Conservation (phyloP, 306 rosid genomes). For the Benincasa hispida region DNA sequence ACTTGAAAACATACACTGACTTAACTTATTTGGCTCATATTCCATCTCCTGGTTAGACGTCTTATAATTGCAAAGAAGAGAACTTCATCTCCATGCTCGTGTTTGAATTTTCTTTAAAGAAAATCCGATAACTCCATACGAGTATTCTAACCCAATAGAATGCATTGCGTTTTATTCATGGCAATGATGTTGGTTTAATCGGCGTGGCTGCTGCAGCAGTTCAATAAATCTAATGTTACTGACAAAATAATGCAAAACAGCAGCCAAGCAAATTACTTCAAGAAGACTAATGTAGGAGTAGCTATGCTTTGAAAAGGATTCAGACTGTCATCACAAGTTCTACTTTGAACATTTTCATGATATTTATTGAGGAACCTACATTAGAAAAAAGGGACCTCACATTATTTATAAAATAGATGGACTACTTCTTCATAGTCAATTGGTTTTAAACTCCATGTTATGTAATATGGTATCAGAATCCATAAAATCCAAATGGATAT, state of each 20-base stretch:
- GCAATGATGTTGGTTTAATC: constrained; percentile 1
- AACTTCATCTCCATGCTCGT: not conserved
- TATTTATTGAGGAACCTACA: too few species aligned
- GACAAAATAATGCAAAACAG: not conserved
- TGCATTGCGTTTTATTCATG: not conserved
- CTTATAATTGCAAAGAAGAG: not conserved
- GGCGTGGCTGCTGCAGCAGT: not conserved
- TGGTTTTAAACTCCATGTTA: too few species aligned
- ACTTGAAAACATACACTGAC: constrained; percentile 3
- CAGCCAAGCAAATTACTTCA: not conserved
- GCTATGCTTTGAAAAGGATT: not conserved
- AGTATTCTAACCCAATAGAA: not conserved
- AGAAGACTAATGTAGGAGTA: not conserved
- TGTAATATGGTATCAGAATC: too few species aligned
- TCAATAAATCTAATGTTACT: not conserved
- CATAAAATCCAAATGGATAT: too few species aligned
- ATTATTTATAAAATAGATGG: too few species aligned
- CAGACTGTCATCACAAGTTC: not conserved
- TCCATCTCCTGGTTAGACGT: not conserved
- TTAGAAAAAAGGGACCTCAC: too few species aligned
- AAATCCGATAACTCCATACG: not conserved
- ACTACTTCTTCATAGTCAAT: too few species aligned
- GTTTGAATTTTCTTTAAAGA: not conserved
- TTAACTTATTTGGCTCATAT: not conserved
- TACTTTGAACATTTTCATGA: not conserved